Conservation (phyloP, 1,139 yeast genomes). For the Sugiyamaella pinicola region DNA sequence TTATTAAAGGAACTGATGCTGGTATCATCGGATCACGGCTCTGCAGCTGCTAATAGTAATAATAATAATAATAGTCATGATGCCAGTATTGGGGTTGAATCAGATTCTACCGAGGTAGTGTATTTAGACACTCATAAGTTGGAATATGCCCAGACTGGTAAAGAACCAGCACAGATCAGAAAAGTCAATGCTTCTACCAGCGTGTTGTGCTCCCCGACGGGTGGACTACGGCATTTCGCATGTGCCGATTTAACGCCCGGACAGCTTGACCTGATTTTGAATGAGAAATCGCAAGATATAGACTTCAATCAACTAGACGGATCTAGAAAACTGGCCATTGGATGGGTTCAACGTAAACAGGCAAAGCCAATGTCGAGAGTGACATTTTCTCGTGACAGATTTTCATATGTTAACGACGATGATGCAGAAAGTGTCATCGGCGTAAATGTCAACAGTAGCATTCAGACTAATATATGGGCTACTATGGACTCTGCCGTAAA, state of each 20-base stretch:
- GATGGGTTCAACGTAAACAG: constrained; percentile 41
- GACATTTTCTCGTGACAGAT: constrained; percentile 39
- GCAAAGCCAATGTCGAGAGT: constrained; percentile 38
- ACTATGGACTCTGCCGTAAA: constrained; percentile 47
- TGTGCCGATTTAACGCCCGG: constrained; percentile 40
- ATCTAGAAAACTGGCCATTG: constrained; percentile 42
- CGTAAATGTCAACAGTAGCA: constrained; percentile 1
- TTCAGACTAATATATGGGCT: constrained; percentile 46
- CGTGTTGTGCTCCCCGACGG: constrained; percentile 51
- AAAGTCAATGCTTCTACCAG: constrained; percentile 33
- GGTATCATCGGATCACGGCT: constrained; percentile 28
- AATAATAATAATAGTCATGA: background rate
- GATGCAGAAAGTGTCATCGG: constrained; percentile 19
- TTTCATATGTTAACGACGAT: constrained; percentile 27
- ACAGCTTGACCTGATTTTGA: constrained; percentile 39
- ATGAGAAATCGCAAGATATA: constrained; percentile 28
- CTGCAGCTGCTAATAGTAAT: background rate
- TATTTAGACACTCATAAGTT: constrained; percentile 45
- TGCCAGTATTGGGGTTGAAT: background rate
- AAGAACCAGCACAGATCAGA: constrained; percentile 47
- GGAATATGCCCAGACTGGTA: constrained; percentile 39
- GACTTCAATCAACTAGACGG: constrained; percentile 24
- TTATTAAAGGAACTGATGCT: constrained; percentile 42
- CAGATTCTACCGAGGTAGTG: constrained; percentile 31
- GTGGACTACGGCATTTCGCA: constrained; percentile 54